Evolutionary conservation across 2,329 filamentous ascomycete species (phyloP), one percentile per base, ranked within the genome.

Genomic region (Cytospora mali): DNA sequence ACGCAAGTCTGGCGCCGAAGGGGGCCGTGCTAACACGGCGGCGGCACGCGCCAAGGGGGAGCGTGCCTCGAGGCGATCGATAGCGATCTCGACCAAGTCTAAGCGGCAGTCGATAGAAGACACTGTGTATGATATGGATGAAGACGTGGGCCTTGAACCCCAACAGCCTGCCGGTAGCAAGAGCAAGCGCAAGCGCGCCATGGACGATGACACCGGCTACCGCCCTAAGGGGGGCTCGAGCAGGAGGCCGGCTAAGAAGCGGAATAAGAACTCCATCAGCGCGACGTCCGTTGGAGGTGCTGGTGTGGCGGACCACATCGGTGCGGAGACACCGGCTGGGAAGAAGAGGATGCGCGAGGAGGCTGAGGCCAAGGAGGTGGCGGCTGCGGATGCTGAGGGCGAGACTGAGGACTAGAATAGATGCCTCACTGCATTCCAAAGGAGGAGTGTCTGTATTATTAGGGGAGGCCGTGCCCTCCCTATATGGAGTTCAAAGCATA

Each of bases 141-240:
- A 69, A 21, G 70, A 69, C 27, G 14, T 62, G 27, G 68, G 67
- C 14, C 62, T 66, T 27, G 67, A 69, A n/a, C 65, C 63, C 14
- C n/a, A 49, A 53, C 31, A 27, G 29, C 66, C 67, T 27, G 69
- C 65, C 10, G 65, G 66, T 14, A 70, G 74, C 46, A 82, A 82
- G 73, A 78, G 81, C 64, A 86, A 86, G 79, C 77, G 84, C 42
- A 83, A 83, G 74, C 71, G 81, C 16, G 35, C 72, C 11, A 71
- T 73, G 29, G 84, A 86, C 35, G 85, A 87, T 9, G 85, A 88
- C 65, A 73, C 75, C 0, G 84, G 84, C 4, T 88, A 88, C 70
- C 79, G 84, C 62, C 84, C 85, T 3, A 85, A 86, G 67, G 81
- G 81, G 3, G 84, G 84, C 2, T 78, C 77, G 2, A 80, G 77